Evolutionary conservation across 176 grass and related monocot species (phyloP).

Genomic region (Aegilops longissima): DNA sequence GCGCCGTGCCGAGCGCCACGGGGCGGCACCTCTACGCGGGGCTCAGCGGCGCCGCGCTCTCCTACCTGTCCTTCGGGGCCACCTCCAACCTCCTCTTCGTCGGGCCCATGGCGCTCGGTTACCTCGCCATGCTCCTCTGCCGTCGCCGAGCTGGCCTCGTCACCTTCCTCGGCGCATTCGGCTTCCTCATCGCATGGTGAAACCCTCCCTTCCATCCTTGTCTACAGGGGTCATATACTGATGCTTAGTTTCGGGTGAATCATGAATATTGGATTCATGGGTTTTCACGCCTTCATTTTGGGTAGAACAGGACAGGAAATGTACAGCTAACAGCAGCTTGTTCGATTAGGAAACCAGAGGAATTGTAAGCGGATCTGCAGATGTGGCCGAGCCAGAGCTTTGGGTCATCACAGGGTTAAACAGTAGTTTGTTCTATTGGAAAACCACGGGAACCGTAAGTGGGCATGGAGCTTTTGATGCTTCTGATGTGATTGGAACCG

Average conservation of each 20-base stretch:
- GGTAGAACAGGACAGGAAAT: background rate
- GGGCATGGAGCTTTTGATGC: background rate
- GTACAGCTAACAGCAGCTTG: slow-evolving; percentile 4
- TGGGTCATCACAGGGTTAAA: background rate
- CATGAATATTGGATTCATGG: background rate
- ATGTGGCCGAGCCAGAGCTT: background rate
- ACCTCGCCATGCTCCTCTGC: slow-evolving; percentile 77
- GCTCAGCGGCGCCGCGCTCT: slow-evolving; percentile 69
- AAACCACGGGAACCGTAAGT: slow-evolving; percentile 5
- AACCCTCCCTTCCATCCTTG: slow-evolving; percentile 9
- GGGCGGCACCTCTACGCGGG: slow-evolving; percentile 86
- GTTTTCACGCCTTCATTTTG: slow-evolving; percentile 1
- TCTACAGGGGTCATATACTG: background rate
- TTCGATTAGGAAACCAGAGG: slow-evolving; percentile 5
- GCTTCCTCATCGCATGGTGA: slow-evolving; percentile 95
- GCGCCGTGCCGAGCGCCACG: slow-evolving; percentile 53
- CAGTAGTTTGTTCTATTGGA: background rate
- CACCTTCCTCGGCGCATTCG: slow-evolving; percentile 89
- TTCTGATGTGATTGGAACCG: background rate
- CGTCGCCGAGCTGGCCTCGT: slow-evolving; percentile 67
- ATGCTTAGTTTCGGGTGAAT: slow-evolving; percentile 9
- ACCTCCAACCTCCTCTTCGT: slow-evolving; percentile 95
- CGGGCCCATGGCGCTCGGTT: slow-evolving; percentile 73
- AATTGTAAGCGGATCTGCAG: slow-evolving; percentile 8
- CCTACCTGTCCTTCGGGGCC: slow-evolving; percentile 85